These are phyloP conservation scores for Xerocomellus dryophilus DNA, from an alignment of 768 basidiomycete genomes.

Conservation along the genomic window DNA sequence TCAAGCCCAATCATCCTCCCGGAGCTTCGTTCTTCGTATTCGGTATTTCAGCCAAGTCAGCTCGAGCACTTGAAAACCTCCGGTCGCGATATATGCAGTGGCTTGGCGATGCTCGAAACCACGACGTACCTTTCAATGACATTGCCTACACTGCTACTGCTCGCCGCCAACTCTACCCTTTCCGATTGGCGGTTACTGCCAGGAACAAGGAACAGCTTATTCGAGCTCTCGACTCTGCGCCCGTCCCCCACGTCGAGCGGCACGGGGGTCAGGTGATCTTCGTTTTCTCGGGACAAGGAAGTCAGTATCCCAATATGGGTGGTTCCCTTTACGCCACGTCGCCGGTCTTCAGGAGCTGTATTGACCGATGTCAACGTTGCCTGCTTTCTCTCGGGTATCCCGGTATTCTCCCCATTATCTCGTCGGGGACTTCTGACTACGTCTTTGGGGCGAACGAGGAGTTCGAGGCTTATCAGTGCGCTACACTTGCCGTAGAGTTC, in stretches of 20 bases:
- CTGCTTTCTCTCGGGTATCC: slow-evolving; percentile 49
- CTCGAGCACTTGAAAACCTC: slow-evolving; percentile 43
- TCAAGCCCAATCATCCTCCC: slow-evolving; percentile 4
- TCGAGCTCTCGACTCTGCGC: slow-evolving; percentile 39
- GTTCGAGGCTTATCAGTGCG: slow-evolving; percentile 48
- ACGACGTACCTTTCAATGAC: slow-evolving; percentile 38
- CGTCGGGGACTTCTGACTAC: slow-evolving; percentile 21
- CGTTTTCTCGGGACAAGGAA: slow-evolving; percentile 74
- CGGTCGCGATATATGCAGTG: slow-evolving; percentile 47
- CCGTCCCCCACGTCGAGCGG: slow-evolving; percentile 32
- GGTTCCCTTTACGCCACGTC: slow-evolving; percentile 48
- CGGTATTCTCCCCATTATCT: slow-evolving; percentile 47
- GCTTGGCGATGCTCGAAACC: slow-evolving; percentile 36
- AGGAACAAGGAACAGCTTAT: slow-evolving; percentile 44
- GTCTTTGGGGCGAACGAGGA: slow-evolving; percentile 33
- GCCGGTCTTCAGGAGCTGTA: slow-evolving; percentile 44
- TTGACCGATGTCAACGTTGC: slow-evolving; percentile 58
- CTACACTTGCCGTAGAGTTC: slow-evolving; percentile 62
- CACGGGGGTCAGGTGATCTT: slow-evolving; percentile 45
- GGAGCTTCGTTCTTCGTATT: slow-evolving; percentile 40
- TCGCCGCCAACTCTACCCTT: slow-evolving; percentile 53
- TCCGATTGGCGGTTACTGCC: slow-evolving; percentile 52
- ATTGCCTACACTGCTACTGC: slow-evolving; percentile 69
- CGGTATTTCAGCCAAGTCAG: slow-evolving; percentile 61
- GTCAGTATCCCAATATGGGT: slow-evolving; percentile 68